Evolutionary conservation across 2,329 filamentous ascomycete genomes (phyloP).

Genomic region (Exophiala bonariae): DNA sequence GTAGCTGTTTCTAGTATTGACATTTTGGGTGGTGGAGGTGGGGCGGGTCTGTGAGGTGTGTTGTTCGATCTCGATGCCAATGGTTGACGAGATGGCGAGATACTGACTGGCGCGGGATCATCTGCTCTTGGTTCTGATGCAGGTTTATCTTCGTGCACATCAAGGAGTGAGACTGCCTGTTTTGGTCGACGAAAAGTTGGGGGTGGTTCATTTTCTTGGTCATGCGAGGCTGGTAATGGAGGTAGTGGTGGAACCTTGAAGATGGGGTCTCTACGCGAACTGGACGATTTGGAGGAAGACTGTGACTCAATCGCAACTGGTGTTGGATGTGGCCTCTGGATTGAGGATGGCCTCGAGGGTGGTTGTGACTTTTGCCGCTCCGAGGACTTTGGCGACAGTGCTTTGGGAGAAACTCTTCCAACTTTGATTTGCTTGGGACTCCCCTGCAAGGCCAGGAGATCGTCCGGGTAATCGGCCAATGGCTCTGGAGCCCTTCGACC

Average conservation of each 20-base stretch:
- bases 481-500: slow-evolving; percentile 31
- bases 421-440: slow-evolving; percentile 28
- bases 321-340: slow-evolving; percentile 36
- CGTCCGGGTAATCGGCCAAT: slow-evolving; percentile 29
- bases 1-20: slow-evolving; percentile 91
- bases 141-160: slow-evolving; percentile 54
- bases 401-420: slow-evolving; percentile 16
- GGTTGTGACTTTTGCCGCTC: slow-evolving; percentile 20
- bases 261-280: slow-evolving; percentile 50
- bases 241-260: slow-evolving; percentile 60
- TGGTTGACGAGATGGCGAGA: slow-evolving; percentile 43
- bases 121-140: slow-evolving; percentile 31
- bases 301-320: slow-evolving; percentile 43
- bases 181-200: slow-evolving; percentile 67
- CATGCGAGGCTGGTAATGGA: slow-evolving; percentile 62
- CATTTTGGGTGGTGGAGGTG: slow-evolving; percentile 88
- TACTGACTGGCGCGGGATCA: slow-evolving; percentile 46
- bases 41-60: slow-evolving; percentile 76
- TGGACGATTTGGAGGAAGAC: slow-evolving; percentile 40
- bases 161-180: slow-evolving; percentile 55
- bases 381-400: slow-evolving; percentile 13
- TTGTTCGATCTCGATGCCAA: slow-evolving; percentile 60
- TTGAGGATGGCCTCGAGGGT: slow-evolving; percentile 20
- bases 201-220: slow-evolving; percentile 83
- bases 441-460: slow-evolving; percentile 20